Percentiles rank a stretch among this genome's conserved stretches.
These are phyloP conservation scores for Pichia inconspicua DNA, from an alignment of 1,139 yeast species.

Conservation along the genomic window DNA sequence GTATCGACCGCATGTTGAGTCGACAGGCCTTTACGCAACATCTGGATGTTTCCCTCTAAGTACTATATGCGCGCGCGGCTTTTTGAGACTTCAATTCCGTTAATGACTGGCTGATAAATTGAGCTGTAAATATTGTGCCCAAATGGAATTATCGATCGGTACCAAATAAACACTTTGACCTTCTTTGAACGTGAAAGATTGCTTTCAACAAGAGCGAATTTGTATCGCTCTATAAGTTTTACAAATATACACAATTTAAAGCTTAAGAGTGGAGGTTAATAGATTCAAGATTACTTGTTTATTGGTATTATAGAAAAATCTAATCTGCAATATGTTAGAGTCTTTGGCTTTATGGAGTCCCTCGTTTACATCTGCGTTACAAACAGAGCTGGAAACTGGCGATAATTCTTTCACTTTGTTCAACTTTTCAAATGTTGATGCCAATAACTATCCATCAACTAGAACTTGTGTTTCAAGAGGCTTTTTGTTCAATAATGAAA, in stretches of 20 bases:
- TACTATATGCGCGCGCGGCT: neutral
- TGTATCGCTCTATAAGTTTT: neutral
- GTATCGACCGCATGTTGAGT: neutral
- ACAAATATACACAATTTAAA: neutral
- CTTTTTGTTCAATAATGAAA: constrained; percentile 61
- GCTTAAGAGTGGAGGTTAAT: neutral
- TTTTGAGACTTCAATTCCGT: neutral
- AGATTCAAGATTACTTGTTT: too few relatives aligned
- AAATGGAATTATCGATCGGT: neutral
- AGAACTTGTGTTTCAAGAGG: constrained; percentile 71
- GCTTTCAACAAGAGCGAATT: neutral
- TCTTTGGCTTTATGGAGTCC: constrained; percentile 62
- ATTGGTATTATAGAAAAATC: neutral
- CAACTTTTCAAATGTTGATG: constrained; percentile 62
- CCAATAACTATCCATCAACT: constrained; percentile 49
- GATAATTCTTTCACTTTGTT: constrained; percentile 44
- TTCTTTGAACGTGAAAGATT: neutral
- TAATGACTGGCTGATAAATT: neutral
- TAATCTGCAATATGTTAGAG: constrained; percentile 29
- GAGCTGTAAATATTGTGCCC: too few relatives aligned
- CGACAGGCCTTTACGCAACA: neutral
- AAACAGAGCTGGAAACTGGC: constrained; percentile 33
- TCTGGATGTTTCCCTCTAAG: too few relatives aligned
- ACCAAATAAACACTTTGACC: neutral
- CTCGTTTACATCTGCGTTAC: constrained; percentile 42